Conservation (phyloP, 345 rosid genomes). For the Aurinia saxatilis region DNA sequence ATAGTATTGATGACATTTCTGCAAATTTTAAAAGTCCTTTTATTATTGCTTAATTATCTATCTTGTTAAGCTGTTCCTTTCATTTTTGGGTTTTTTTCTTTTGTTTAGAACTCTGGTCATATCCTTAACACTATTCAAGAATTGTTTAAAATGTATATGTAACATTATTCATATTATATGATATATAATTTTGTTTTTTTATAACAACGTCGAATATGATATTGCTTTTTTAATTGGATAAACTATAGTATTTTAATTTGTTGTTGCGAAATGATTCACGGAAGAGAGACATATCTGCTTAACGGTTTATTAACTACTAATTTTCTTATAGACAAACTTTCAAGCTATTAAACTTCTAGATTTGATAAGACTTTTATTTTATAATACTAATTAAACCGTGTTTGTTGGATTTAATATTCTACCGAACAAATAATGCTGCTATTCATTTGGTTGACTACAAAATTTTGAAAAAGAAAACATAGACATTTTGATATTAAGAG, state of each 20-base stretch:
- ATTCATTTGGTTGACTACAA: slow-evolving; percentile 2
- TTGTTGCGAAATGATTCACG: slow-evolving; percentile 10
- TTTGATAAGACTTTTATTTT: not conserved
- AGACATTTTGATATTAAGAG: not conserved
- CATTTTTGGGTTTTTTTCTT: not conserved
- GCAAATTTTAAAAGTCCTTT: no score
- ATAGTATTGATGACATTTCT: no score
- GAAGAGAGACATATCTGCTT: not conserved
- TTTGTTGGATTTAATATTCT: not conserved
- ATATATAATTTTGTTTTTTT: no score
- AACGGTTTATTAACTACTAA: not conserved
- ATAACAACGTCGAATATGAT: not conserved
- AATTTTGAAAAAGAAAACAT: not conserved
- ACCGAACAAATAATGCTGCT: not conserved
- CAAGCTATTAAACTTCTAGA: not conserved
- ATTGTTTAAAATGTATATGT: not conserved
- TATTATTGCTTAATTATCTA: no score
- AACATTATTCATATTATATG: not conserved
- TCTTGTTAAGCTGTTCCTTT: not conserved
- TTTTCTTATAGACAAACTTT: not conserved
- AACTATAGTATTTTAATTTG: not conserved
- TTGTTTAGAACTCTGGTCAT: not conserved
- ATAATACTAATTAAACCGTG: not conserved
- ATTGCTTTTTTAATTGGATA: not conserved
- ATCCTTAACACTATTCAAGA: not conserved